A percentile compares a stretch with the other conserved stretches of the same genome.
These are phyloP conservation scores for Arabidopsis thaliana DNA, from an alignment of 345 rosid species.

Conservation along the genomic window DNA sequence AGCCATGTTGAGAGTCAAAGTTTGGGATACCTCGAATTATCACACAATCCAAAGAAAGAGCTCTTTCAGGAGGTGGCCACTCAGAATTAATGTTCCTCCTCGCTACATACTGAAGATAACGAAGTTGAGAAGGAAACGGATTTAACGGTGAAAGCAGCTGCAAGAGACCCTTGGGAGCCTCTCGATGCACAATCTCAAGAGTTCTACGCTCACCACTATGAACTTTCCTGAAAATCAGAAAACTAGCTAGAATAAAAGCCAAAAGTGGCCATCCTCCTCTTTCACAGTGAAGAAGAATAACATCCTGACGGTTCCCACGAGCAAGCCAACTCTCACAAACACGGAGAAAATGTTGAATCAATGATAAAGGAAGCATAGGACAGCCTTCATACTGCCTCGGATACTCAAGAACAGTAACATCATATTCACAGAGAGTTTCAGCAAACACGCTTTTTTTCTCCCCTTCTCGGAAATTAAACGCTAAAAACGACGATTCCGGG, in stretches of 20 bases:
- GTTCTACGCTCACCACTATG: conserved; percentile 83
- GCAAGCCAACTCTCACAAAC: conserved; percentile 90
- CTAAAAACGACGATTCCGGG: conserved; percentile 78
- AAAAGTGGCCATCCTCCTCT: conserved; percentile 98
- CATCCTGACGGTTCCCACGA: conserved; percentile 70
- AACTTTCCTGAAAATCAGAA: conserved; percentile 80
- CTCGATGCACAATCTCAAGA: conserved; percentile 89
- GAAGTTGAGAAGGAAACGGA: conserved; percentile 96
- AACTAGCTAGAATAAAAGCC: conserved; percentile 83
- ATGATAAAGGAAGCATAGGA: conserved; percentile 81
- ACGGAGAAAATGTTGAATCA: conserved; percentile 91
- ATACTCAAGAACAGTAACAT: conserved; percentile 86
- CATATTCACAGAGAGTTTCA: conserved; percentile 70
- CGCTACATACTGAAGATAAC: conserved; percentile 92
- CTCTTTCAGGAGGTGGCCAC: conserved; percentile 99
- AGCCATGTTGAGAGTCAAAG: conserved; percentile 88
- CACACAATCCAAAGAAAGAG: conserved; percentile 89
- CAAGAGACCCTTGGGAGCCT: conserved; percentile 93
- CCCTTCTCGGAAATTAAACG: conserved; percentile 91
- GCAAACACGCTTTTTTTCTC: conserved; percentile 78
- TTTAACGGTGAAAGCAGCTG: conserved; percentile 93
- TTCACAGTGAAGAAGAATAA: conserved; percentile 87
- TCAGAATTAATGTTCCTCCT: conserved; percentile 86
- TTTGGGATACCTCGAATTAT: conserved; percentile 90
- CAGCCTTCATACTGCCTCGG: conserved; percentile 97